Conservation (phyloP, 2,329 filamentous ascomycete species). For the Lizonia empirigonia region DNA sequence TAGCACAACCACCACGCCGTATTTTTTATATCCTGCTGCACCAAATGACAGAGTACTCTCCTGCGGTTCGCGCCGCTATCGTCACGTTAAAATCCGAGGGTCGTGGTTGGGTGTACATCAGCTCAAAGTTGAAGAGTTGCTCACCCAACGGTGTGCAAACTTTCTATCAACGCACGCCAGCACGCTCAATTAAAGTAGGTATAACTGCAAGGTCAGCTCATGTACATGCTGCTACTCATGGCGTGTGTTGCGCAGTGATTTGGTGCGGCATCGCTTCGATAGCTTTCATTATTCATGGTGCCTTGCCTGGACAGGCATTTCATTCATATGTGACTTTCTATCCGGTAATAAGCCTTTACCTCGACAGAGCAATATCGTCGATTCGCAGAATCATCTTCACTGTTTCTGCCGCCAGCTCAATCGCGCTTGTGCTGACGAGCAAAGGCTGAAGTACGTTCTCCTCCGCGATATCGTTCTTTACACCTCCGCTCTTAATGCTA, state of each 20-base stretch:
- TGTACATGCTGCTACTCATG: background rate
- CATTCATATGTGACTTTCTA: constrained; percentile 4
- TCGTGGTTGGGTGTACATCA: too few relatives aligned
- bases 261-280: constrained; percentile 9
- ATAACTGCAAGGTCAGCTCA: background rate
- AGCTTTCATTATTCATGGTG: constrained; percentile 18
- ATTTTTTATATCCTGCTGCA: too few relatives aligned
- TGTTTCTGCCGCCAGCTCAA: constrained; percentile 95
- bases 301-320: constrained; percentile 7
- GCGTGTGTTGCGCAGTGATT: background rate
- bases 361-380: constrained; percentile 65
- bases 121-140: too few relatives aligned
- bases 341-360: constrained; percentile 28
- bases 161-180: too few relatives aligned
- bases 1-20: too few relatives aligned
- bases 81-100: too few relatives aligned
- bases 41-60: too few relatives aligned
- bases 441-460: constrained; percentile 97
- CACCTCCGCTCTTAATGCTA: constrained; percentile 96
- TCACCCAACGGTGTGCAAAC: too few relatives aligned
- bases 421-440: constrained; percentile 94
- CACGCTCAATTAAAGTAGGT: too few relatives aligned
- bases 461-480: constrained; percentile 95
- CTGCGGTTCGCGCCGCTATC: too few relatives aligned
- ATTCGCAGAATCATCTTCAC: constrained; percentile 90